Conservation (phyloP, 345 rosid genomes). For the Eucalyptus paniculata region DNA sequence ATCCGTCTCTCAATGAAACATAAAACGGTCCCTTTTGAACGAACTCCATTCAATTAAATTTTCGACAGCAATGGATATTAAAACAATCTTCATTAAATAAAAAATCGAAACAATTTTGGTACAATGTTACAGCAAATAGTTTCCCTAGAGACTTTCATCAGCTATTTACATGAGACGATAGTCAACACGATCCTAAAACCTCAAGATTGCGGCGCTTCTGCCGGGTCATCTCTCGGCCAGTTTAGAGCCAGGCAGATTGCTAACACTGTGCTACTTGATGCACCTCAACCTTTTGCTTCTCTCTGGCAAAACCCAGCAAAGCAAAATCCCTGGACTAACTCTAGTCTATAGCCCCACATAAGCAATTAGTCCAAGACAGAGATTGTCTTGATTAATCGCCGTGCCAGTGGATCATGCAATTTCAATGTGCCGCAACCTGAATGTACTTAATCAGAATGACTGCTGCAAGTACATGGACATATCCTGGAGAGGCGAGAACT, state of each 20-base stretch:
- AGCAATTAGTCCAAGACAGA: not conserved
- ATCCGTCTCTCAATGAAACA: not conserved
- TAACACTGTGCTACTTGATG: not conserved
- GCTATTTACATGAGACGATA: not conserved
- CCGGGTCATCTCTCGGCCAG: not conserved
- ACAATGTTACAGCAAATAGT: not conserved
- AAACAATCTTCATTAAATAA: not conserved
- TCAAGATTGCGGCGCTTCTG: not conserved
- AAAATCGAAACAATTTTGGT: not conserved
- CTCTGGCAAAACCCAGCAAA: not conserved
- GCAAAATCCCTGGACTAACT: not conserved
- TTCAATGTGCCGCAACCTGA: not conserved
- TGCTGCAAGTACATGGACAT: constrained; percentile 9
- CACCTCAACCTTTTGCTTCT: not conserved
- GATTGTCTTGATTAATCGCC: not conserved
- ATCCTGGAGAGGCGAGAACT: constrained; percentile 20
- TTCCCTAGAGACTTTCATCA: not conserved
- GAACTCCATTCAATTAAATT: not conserved
- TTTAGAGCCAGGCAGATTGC: not conserved
- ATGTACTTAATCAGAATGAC: not conserved
- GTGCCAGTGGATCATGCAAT: not conserved
- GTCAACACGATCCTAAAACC: not conserved
- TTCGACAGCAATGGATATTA: not conserved
- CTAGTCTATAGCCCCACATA: not conserved
- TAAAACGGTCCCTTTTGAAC: not conserved